Conservation (phyloP, 164 flowering plant species). For the Cinnamomum micranthum region DNA sequence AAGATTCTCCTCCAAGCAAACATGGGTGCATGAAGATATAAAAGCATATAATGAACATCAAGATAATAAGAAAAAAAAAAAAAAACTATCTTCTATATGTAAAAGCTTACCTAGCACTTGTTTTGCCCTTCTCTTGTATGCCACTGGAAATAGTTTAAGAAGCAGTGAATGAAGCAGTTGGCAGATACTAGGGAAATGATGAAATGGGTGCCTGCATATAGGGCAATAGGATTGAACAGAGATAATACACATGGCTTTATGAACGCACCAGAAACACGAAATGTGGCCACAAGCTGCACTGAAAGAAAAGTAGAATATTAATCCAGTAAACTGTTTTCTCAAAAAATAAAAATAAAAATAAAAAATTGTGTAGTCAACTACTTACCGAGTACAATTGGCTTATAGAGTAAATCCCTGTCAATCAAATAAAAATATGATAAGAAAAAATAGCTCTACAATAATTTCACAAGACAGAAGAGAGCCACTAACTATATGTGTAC, state of each 20-base stretch:
- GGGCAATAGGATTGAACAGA: slow-evolving; percentile 60
- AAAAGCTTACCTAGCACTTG: slow-evolving; percentile 50
- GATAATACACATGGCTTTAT: slow-evolving; percentile 43
- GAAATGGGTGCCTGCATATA: slow-evolving; percentile 58
- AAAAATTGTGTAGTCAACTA: not conserved
- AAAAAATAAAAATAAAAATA: too few species aligned
- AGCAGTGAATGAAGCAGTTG: slow-evolving; percentile 64
- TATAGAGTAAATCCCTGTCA: slow-evolving; percentile 82
- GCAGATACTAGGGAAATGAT: slow-evolving; percentile 74
- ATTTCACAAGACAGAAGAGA: too few species aligned
- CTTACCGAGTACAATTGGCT: slow-evolving; percentile 82
- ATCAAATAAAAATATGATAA: slow-evolving; percentile 7
- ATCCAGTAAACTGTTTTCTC: not conserved
- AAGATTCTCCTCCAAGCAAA: not conserved
- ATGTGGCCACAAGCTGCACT: slow-evolving; percentile 86
- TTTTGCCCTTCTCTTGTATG: slow-evolving; percentile 53
- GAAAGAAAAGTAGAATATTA: not conserved
- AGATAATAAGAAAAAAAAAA: not conserved
- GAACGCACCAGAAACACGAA: slow-evolving; percentile 91
- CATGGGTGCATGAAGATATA: not conserved
- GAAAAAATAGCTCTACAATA: not conserved
- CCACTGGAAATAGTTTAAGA: slow-evolving; percentile 56
- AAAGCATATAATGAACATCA: not conserved
- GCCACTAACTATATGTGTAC: too few species aligned
- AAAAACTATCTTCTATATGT: not conserved